phyloP scores from a whole-genome alignment of 2,329 filamentous ascomycete genomes.

The Fusarium agapanthi region DNA sequence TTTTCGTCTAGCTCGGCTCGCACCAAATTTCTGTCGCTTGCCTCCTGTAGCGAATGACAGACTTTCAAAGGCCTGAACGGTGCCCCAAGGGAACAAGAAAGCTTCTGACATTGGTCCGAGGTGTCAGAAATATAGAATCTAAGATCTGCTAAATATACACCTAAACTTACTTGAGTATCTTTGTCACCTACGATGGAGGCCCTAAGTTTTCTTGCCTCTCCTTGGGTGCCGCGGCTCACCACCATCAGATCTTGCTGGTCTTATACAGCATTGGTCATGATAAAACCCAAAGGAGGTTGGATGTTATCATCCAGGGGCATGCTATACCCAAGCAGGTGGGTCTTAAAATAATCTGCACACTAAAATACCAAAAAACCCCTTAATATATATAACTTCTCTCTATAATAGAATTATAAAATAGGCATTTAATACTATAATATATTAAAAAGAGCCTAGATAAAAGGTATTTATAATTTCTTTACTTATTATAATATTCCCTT shows the following conservation, averaged over 20 bases:
- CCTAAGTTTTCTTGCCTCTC: not conserved
- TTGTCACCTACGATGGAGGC: not conserved
- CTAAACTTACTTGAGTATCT: rapidly evolving
- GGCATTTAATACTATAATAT: too few relatives aligned
- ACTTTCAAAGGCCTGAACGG: not conserved
- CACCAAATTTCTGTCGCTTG: conserved; percentile 12
- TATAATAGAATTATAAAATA: too few relatives aligned
- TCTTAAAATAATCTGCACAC: too few relatives aligned
- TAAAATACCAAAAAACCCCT: too few relatives aligned
- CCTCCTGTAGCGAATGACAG: conserved; percentile 3
- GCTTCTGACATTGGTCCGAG: not conserved
- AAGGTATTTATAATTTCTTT: too few relatives aligned
- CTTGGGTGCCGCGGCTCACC: conserved; percentile 15
- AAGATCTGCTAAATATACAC: not conserved
- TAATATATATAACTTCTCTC: too few relatives aligned
- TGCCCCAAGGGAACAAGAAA: not conserved
- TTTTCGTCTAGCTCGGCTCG: conserved; percentile 10
- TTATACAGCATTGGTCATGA: conserved; percentile 12
- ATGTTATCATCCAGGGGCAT: conserved; percentile 37
- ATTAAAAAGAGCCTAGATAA: too few relatives aligned
- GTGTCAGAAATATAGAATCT: not conserved
- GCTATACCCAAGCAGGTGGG: too few relatives aligned
- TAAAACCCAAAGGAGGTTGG: conserved; percentile 22
- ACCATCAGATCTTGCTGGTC: conserved; percentile 17
- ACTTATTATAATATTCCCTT: too few relatives aligned